phyloP scores from a whole-genome alignment of 75 land plant genomes.

The Sequoia sempervirens region DNA sequence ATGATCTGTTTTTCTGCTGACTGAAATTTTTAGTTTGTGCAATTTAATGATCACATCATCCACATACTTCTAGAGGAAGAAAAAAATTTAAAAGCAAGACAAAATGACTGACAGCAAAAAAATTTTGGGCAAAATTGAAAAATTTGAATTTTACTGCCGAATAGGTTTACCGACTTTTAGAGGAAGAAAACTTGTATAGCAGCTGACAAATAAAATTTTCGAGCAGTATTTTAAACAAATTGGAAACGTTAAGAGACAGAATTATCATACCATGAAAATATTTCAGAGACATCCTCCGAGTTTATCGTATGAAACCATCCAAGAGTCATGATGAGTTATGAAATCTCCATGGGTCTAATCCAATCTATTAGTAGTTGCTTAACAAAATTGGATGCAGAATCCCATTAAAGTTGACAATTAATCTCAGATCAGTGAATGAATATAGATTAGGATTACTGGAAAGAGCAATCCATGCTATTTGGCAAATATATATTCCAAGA shows the following conservation, averaged over 20 bases:
- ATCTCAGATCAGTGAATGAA: neutral
- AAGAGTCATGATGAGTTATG: neutral
- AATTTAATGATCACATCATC: neutral
- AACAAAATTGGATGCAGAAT: neutral
- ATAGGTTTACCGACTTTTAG: neutral
- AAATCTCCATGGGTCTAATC: neutral
- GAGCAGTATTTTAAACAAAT: neutral
- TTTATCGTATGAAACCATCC: neutral
- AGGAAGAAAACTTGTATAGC: neutral
- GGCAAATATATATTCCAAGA: neutral
- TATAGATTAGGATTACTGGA: neutral
- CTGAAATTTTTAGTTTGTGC: neutral
- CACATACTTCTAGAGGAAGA: neutral
- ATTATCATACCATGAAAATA: neutral
- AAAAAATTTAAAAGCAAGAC: neutral
- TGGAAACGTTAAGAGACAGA: neutral
- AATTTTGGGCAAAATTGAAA: neutral
- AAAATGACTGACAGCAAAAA: neutral
- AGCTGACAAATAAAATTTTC: neutral
- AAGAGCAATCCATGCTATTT: neutral
- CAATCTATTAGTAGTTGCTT: neutral
- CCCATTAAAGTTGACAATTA: neutral
- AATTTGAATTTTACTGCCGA: neutral
- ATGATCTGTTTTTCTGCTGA: neutral
- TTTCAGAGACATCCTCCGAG: neutral